Evolutionary conservation across 306 rosid species (phyloP).

Genomic region (Prunus kanzakura): DNA sequence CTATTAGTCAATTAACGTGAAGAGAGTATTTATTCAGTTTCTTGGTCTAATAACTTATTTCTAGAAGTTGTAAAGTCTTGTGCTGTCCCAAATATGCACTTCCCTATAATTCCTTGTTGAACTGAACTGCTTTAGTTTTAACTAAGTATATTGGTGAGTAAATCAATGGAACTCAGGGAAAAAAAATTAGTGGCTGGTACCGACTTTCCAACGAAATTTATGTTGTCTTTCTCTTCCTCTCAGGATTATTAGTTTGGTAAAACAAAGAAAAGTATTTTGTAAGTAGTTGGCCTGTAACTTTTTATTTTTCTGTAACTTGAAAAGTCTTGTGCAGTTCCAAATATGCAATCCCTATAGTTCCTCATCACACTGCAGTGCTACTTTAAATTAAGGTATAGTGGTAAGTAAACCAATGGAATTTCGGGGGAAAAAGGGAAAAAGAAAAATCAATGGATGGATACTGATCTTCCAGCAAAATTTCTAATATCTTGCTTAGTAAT

Average conservation of each 20-base stretch:
- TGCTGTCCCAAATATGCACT: background rate
- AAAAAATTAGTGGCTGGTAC: background rate
- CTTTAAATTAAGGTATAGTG: background rate
- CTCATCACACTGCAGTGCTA: background rate
- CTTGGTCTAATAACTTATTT: background rate
- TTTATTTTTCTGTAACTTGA: background rate
- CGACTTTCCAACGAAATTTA: background rate
- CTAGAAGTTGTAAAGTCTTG: background rate
- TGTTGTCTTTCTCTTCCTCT: too few species aligned
- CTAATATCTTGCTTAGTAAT: background rate
- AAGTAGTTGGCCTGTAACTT: background rate
- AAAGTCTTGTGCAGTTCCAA: background rate
- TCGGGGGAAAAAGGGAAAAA: background rate
- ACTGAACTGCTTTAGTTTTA: background rate
- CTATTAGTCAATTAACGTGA: too few species aligned
- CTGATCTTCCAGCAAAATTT: background rate
- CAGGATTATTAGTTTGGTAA: background rate
- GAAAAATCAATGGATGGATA: background rate
- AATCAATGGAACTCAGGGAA: background rate
- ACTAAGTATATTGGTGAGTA: background rate
- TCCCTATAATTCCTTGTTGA: background rate
- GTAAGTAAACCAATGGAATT: background rate
- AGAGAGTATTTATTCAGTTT: too few species aligned
- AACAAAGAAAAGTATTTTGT: background rate
- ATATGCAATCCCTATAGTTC: background rate